Percentiles rank a stretch among this genome's conserved stretches.
These are phyloP conservation scores for Epicoccum sorghinum DNA, from an alignment of 2,329 filamentous ascomycete genomes.

Conservation along the genomic window DNA sequence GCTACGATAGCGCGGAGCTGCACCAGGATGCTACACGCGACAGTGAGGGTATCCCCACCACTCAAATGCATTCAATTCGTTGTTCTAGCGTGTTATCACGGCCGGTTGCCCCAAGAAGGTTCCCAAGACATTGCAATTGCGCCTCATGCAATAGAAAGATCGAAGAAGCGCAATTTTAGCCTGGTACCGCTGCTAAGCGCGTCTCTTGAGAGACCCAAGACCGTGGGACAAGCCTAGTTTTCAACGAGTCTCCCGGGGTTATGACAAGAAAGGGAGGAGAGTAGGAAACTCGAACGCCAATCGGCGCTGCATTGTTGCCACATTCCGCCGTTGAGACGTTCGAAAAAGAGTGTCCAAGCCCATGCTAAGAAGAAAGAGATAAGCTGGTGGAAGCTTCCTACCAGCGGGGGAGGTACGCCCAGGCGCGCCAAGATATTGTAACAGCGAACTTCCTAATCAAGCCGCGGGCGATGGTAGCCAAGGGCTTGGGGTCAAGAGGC, in stretches of 20 bases:
- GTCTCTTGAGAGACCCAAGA: constrained; percentile 22
- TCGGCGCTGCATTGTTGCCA: constrained; percentile 18
- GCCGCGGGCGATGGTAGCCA: constrained; percentile 20
- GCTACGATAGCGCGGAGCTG: constrained; percentile 17
- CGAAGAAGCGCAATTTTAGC: constrained; percentile 10
- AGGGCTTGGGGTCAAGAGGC: constrained; percentile 22
- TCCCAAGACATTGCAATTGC: constrained; percentile 19
- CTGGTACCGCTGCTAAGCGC: constrained; percentile 29
- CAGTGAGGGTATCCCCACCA: constrained; percentile 8
- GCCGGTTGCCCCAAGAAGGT: constrained; percentile 7
- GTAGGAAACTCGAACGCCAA: constrained; percentile 18
- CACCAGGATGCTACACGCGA: constrained; percentile 21
- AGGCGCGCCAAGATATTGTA: constrained; percentile 20
- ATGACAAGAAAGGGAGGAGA: constrained; percentile 31
- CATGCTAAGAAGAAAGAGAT: constrained; percentile 29
- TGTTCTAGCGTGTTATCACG: constrained; percentile 23
- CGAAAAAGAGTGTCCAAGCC: constrained; percentile 30
- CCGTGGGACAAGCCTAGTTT: constrained; percentile 23
- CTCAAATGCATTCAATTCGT: constrained; percentile 8
- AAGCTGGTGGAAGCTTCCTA: constrained; percentile 23
- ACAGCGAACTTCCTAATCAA: constrained; percentile 17
- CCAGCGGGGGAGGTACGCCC: constrained; percentile 10
- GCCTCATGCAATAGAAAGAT: constrained; percentile 23
- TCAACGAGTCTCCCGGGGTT: constrained; percentile 16
- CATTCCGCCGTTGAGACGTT: constrained; percentile 20